phyloP scores from a whole-genome alignment of 768 basidiomycete genomes.

The Trametes meyenii region DNA sequence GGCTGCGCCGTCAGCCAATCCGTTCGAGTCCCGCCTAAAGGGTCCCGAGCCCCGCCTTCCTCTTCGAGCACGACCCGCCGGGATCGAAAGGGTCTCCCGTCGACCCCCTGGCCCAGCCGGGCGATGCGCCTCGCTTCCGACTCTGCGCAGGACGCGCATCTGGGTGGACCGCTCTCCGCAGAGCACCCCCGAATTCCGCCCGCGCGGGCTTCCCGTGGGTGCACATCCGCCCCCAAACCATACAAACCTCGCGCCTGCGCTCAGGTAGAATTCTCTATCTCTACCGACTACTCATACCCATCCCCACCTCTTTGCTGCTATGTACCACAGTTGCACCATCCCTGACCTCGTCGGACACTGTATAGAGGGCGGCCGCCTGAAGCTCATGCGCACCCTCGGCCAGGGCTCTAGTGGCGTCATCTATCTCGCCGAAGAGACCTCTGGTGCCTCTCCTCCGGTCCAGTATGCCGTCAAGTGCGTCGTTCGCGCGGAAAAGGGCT shows the following conservation, averaged over 20 bases:
- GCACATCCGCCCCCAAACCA: background rate
- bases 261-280: background rate
- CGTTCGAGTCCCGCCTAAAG: background rate
- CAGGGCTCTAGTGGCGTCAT: slow-evolving; percentile 33
- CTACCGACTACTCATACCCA: background rate
- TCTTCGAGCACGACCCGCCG: slow-evolving; percentile 5
- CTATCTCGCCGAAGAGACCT: slow-evolving; percentile 29
- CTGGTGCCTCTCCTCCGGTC: background rate
- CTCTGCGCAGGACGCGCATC: background rate
- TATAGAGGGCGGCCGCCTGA: slow-evolving; percentile 30
- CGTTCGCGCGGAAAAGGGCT: slow-evolving; percentile 22
- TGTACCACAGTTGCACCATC: slow-evolving; percentile 15
- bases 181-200: background rate
- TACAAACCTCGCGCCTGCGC: background rate
- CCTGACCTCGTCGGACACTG: slow-evolving; percentile 28
- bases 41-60: background rate
- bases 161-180: slow-evolving; percentile 6
- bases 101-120: slow-evolving; percentile 3
- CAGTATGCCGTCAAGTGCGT: slow-evolving; percentile 34
- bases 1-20: background rate
- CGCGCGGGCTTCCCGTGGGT: background rate
- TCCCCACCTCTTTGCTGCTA: background rate
- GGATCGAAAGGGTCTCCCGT: slow-evolving; percentile 1
- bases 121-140: slow-evolving; percentile 11
- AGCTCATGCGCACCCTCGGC: slow-evolving; percentile 27